Base-by-base conservation (phyloP, 352 stramenopile genomes). In the Thalassiosira livingstoniorum region DNA sequence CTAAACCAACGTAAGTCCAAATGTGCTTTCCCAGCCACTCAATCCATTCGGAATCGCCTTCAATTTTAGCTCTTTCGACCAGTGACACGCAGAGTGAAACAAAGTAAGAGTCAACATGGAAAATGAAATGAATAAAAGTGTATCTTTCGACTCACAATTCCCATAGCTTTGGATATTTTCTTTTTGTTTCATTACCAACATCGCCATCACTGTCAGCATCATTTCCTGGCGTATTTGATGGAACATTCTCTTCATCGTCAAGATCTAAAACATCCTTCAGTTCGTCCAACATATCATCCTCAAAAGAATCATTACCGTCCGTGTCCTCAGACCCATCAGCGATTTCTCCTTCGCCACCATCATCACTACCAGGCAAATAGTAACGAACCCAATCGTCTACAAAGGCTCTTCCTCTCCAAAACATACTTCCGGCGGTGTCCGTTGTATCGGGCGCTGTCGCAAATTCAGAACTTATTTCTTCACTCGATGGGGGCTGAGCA, bases 21-120 rank as follows among this genome's bases (percentile, higher is more conserved):
- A 95, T 91, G 72, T 94, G 87, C 35, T 80, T 85, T 61, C 90
- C 82, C 32, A 94, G 63, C 91, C 91, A 95, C 55, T 92, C 80
- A 4, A 91, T 73, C 78, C 80, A 94, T 31, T 87, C 77, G n/a
- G 65, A 79, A 72, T 93, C 88, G 2, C 90, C 90, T 72, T 94
- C 85, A 39, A 86, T 63, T 65, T 90, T 85, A 0, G 90, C 87
- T 58, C 47, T 58, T 25, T 10, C 21, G 27, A 25, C 4, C 4
- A 15, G 27, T 10, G 25, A 87, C 47, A 58, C 18, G 10, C 18
- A 51, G 18, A 51, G 42, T 51, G 42, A 51, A 51, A 18, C 18
- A 51, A 18, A 18, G 42, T 18, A 51, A 51, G 18, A 51, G 42
- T n/a, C 42, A 51, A 51, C 10, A 18, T 18, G 42, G 10, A 18